phyloP scores from a whole-genome alignment of 2,329 filamentous ascomycete genomes.

The Dactylella cylindrospora region DNA sequence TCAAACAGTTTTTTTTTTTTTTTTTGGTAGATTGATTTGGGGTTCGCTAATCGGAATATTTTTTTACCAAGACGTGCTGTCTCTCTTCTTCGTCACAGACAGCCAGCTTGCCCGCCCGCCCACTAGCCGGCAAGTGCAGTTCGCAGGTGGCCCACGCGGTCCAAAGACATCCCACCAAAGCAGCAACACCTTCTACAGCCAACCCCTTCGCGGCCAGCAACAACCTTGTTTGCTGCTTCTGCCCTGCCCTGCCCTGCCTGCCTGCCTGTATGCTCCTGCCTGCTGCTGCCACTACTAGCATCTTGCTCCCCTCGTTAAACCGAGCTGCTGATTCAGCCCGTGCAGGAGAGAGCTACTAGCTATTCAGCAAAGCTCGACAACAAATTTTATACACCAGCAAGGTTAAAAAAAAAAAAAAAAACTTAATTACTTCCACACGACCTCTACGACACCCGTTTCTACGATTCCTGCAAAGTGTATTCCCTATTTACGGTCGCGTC shows the following conservation, averaged over 20 bases:
- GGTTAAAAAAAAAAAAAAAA: neutral
- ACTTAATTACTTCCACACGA: neutral
- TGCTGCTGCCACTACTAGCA: too few relatives aligned
- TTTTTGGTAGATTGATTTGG: too few relatives aligned
- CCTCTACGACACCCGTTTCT: neutral
- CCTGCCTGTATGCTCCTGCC: too few relatives aligned
- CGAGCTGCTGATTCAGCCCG: slow-evolving; percentile 36
- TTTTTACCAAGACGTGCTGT: slow-evolving; percentile 1
- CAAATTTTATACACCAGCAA: slow-evolving; percentile 2
- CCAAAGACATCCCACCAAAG: too few relatives aligned
- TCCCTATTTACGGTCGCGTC: neutral
- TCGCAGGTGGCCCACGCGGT: too few relatives aligned
- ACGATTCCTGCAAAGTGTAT: neutral
- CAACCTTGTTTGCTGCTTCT: slow-evolving; percentile 5
- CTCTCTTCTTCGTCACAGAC: slow-evolving; percentile 4
- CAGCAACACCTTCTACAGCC: too few relatives aligned
- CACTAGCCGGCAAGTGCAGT: too few relatives aligned
- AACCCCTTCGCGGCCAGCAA: neutral
- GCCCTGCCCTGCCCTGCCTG: too few relatives aligned
- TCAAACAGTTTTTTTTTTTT: too few relatives aligned
- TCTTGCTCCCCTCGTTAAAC: too few relatives aligned
- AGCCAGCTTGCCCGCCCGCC: neutral
- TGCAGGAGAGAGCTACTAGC: neutral
- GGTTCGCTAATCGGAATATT: slow-evolving; percentile 45
- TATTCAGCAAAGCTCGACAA: neutral